Evolutionary conservation across 768 basidiomycete species (phyloP), one percentile per base, ranked within the genome.

Genomic region (Tricholoma terreum): DNA sequence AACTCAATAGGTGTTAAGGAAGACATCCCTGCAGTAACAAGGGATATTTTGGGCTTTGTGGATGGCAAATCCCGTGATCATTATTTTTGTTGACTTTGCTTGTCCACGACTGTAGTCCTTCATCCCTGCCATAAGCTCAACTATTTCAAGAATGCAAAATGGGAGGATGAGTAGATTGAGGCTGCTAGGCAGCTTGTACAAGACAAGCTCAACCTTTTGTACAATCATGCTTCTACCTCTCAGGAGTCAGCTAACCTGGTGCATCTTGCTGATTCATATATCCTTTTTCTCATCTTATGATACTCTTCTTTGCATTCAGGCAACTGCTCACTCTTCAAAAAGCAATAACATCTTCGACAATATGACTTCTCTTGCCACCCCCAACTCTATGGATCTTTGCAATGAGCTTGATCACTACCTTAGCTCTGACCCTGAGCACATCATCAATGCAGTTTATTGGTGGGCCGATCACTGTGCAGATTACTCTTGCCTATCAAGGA

Each of bases 101-200:
- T n/a, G n/a, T n/a, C n/a, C n/a, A n/a, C n/a, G n/a, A n/a, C n/a
- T n/a, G n/a, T n/a, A 76, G 73, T 75, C 17, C 67, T 76, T 9
- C 71, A 76, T 57, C 74, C 73, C 2, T 55, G 57, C 0, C 64
- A 72, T 64, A 76, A 76, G 60, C 65, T 75, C 2, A 53, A 57
- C 12, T 77, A 76, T 55, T 74, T 77, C 57, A 55, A 62, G n/a
- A 56, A 58, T 1, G 58, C 62, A 3, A 46, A 59, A 2, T 76
- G 75, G 75, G 56, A 64, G 5, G 17, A 54, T 0, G 52, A 55
- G 4, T 77, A 72, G 73, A 69, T 75, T 22, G 38, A 60, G 0
- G 64, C 58, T 0, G 69, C 72, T 1, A 34, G 61, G 24, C 55
- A 60, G 2, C 56, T 74, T 11, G 60, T 69, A 6, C 14, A 38